phyloP scores from a whole-genome alignment of 768 basidiomycete genomes.

The Boletus bicolor region DNA sequence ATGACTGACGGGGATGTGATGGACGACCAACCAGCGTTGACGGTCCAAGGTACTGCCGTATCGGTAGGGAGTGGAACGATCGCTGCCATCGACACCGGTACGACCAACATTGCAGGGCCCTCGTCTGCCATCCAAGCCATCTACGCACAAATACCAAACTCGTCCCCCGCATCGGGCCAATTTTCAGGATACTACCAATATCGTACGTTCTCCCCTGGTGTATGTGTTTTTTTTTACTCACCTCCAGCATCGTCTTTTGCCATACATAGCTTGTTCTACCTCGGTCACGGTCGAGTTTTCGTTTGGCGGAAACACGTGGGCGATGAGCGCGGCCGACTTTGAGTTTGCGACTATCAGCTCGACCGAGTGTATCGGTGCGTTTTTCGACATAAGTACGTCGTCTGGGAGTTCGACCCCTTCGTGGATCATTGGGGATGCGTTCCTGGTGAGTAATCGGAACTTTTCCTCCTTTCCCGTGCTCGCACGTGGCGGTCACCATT shows the following conservation, averaged over 20 bases:
- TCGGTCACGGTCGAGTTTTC: constrained; percentile 38
- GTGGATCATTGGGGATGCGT: constrained; percentile 56
- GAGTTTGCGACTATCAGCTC: constrained; percentile 36
- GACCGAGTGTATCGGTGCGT: constrained; percentile 48
- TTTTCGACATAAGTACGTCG: constrained; percentile 43
- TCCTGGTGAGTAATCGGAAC: constrained; percentile 32
- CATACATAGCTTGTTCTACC: constrained; percentile 33
- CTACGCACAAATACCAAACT: constrained; percentile 45
- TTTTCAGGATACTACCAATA: constrained; percentile 49
- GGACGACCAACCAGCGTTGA: constrained; percentile 27
- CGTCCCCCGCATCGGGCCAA: constrained; percentile 33
- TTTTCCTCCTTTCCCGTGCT: background rate
- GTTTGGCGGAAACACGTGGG: constrained; percentile 47
- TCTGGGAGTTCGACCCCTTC: constrained; percentile 30
- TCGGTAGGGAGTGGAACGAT: constrained; percentile 19
- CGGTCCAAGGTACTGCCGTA: constrained; percentile 34
- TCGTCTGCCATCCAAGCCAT: constrained; percentile 36
- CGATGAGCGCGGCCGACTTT: constrained; percentile 49
- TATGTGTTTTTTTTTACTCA: background rate
- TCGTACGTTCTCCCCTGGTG: constrained; percentile 24
- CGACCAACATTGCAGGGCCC: constrained; percentile 58
- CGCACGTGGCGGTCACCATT: background rate
- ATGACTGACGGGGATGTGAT: background rate
- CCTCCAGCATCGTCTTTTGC: background rate
- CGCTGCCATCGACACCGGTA: constrained; percentile 60